phyloP scores from a whole-genome alignment of 23 red algal species.

The Porphyridium purpureum region DNA sequence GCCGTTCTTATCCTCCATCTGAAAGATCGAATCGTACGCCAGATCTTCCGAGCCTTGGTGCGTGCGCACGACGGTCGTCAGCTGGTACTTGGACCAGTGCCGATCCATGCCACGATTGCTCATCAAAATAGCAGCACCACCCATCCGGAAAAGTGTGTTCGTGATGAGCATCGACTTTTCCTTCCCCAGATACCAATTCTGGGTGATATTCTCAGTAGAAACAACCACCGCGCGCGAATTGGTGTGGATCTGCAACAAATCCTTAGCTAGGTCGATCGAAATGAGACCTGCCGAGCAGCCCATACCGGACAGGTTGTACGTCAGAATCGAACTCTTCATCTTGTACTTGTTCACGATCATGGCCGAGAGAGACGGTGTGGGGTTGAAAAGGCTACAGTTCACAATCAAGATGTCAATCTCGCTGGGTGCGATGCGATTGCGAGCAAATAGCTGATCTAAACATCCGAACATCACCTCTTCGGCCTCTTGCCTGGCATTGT shows the following conservation, averaged over 20 bases:
- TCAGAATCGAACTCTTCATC: constrained; percentile 53
- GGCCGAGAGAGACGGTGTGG: constrained; percentile 75
- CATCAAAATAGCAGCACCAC: constrained; percentile 61
- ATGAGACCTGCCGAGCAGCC: constrained; percentile 89
- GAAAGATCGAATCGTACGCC: constrained; percentile 86
- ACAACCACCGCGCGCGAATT: constrained; percentile 55
- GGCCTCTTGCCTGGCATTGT: constrained; percentile 68
- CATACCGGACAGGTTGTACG: constrained; percentile 91
- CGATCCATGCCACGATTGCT: constrained; percentile 26
- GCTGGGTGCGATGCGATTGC: constrained; percentile 23
- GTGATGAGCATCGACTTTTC: constrained; percentile 89
- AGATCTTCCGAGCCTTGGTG: constrained; percentile 77
- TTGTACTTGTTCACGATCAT: constrained; percentile 98
- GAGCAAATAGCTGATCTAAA: constrained; percentile 40
- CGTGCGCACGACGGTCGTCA: constrained; percentile 77
- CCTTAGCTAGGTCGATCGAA: constrained; percentile 67
- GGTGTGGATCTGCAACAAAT: constrained; percentile 60
- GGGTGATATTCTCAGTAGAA: constrained; percentile 94
- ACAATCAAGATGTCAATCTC: constrained; percentile 79
- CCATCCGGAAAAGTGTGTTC: constrained; percentile 91
- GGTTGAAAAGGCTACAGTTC: constrained; percentile 92
- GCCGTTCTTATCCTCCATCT: constrained; percentile 76
- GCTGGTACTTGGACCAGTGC: constrained; percentile 31
- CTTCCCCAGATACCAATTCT: constrained; percentile 93
- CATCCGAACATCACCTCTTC: constrained; percentile 75